phyloP scores from a whole-genome alignment of 2,329 filamentous ascomycete genomes.

The Epichloe sylvatica region DNA sequence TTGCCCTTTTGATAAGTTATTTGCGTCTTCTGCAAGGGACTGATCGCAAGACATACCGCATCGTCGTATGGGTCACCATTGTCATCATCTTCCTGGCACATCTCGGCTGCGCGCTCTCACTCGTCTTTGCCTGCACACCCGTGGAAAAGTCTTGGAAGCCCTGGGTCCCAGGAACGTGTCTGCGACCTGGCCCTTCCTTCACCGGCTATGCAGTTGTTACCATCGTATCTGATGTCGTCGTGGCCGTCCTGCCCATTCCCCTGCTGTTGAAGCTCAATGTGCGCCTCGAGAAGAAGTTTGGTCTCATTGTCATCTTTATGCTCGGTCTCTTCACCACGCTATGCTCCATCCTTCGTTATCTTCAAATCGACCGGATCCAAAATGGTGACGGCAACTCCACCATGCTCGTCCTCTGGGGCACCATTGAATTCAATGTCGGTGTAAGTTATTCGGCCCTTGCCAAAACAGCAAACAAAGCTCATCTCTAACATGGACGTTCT shows the following conservation, averaged over 20 bases:
- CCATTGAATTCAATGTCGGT: conserved; percentile 43
- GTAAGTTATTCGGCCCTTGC: conserved; percentile 21
- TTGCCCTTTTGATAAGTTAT: conserved; percentile 41
- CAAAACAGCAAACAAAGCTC: background rate
- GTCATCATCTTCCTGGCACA: conserved; percentile 30
- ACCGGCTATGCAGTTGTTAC: conserved; percentile 38
- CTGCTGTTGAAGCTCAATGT: conserved; percentile 35
- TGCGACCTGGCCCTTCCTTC: conserved; percentile 33
- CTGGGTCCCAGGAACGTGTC: conserved; percentile 25
- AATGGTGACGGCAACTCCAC: conserved; percentile 39
- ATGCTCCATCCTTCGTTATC: conserved; percentile 38
- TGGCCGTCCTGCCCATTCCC: conserved; percentile 36
- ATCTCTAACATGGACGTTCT: background rate
- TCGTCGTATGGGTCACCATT: conserved; percentile 31
- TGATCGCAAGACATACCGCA: conserved; percentile 29
- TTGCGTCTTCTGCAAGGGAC: conserved; percentile 35
- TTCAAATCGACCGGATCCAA: conserved; percentile 36
- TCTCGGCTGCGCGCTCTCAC: conserved; percentile 31
- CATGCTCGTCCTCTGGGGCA: conserved; percentile 42
- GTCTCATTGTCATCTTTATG: conserved; percentile 36
- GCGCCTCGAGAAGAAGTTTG: conserved; percentile 32
- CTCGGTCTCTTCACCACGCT: conserved; percentile 41
- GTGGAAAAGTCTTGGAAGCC: conserved; percentile 34
- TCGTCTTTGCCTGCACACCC: conserved; percentile 37
- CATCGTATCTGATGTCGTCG: conserved; percentile 35